Evolutionary conservation across 2,329 filamentous ascomycete species (phyloP).

Genomic region (Lasiodiplodia citricola): DNA sequence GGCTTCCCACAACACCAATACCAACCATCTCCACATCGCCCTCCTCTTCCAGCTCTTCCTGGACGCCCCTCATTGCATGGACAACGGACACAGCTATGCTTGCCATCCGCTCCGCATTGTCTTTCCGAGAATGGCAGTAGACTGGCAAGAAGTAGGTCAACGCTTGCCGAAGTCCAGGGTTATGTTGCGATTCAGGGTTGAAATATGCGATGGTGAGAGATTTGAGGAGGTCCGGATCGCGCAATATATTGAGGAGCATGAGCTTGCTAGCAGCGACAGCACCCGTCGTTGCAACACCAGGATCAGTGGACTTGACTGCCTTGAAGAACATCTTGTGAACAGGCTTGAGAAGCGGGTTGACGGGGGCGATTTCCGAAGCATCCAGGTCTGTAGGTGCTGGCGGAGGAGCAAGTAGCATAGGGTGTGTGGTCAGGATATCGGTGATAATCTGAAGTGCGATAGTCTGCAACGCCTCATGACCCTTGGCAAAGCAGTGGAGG

Average conservation of each 20-base stretch:
- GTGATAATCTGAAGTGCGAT: constrained; percentile 90
- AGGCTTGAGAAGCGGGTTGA: constrained; percentile 58
- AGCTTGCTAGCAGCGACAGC: constrained; percentile 85
- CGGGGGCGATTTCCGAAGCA: constrained; percentile 41
- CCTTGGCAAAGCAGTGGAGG: constrained; percentile 94
- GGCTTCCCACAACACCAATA: constrained; percentile 77
- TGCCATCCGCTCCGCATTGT: constrained; percentile 84
- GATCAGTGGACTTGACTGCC: constrained; percentile 65
- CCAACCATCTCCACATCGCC: constrained; percentile 76
- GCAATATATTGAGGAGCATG: constrained; percentile 76
- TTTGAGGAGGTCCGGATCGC: constrained; percentile 68
- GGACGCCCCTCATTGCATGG: constrained; percentile 66
- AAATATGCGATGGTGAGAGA: constrained; percentile 88
- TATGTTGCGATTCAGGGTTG: constrained; percentile 78
- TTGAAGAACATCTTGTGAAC: constrained; percentile 86
- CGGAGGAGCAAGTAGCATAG: constrained; percentile 69
- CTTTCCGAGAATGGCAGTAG: constrained; percentile 83
- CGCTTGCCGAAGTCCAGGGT: constrained; percentile 83
- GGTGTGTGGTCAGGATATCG: constrained; percentile 90
- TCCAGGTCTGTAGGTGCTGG: constrained; percentile 34
- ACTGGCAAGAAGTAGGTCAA: constrained; percentile 94
- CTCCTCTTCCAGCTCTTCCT: constrained; percentile 73
- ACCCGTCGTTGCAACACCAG: constrained; percentile 77
- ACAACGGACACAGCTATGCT: constrained; percentile 75
- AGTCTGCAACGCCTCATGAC: constrained; percentile 85